Conservation (phyloP, 1,284 basidiomycete species). For the Pseudozyma hubeiensis region DNA sequence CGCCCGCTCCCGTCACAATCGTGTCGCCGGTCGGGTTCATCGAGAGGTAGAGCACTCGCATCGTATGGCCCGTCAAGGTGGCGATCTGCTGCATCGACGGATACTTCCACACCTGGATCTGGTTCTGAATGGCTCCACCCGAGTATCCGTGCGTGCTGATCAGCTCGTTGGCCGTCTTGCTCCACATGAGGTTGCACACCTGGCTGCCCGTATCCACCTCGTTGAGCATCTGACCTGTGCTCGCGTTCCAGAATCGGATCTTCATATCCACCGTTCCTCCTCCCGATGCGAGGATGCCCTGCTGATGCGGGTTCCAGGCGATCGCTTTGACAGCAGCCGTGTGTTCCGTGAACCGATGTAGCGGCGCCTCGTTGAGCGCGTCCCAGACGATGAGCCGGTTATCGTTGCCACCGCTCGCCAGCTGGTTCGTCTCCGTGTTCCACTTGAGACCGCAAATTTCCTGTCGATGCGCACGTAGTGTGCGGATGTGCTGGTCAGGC, state of each 20-base stretch:
- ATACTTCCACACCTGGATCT: conserved; percentile 98
- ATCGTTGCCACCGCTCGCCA: conserved; percentile 97
- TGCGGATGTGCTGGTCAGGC: conserved; percentile 78
- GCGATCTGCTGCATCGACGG: conserved; percentile 80
- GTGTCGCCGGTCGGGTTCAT: conserved; percentile 98
- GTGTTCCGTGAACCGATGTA: conserved; percentile 96
- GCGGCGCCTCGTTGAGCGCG: conserved; percentile 73
- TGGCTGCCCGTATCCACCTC: conserved; percentile 67
- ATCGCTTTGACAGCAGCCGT: conserved; percentile 97
- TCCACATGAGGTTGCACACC: conserved; percentile 98
- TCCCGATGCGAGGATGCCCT: conserved; percentile 91
- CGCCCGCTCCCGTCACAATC: conserved; percentile 96
- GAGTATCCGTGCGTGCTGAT: conserved; percentile 98
- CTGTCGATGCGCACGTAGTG: conserved; percentile 85
- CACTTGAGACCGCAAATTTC: conserved; percentile 97
- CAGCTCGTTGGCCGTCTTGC: conserved; percentile 89
- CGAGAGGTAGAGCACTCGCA: conserved; percentile 86
- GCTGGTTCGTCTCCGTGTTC: conserved; percentile 80
- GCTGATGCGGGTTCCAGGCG: conserved; percentile 95
- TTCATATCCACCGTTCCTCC: conserved; percentile 97
- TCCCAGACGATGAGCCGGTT: conserved; percentile 99
- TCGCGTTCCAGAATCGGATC: conserved; percentile 96
- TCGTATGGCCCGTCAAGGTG: conserved; percentile 92
- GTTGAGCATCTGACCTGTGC: conserved; percentile 81
- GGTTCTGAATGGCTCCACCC: conserved; percentile 91